Evolutionary conservation across 208 protist species (phyloP).

Genomic region (Crithidia fasciculata): DNA sequence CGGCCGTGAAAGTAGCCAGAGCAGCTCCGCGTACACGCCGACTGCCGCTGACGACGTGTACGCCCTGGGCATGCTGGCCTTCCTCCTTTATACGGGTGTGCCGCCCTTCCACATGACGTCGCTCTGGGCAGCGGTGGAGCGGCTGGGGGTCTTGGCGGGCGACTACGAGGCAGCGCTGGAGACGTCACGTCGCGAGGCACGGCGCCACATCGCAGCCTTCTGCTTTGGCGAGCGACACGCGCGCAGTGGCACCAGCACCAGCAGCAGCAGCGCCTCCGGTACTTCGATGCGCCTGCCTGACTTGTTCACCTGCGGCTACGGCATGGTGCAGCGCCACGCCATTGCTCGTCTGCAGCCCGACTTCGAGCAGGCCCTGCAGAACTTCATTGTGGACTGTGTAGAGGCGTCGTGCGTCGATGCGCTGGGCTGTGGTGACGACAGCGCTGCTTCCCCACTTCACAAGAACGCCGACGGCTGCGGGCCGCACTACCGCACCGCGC

Average conservation of each 20-base stretch:
- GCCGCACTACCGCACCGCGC: conserved; percentile 27
- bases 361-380: conserved; percentile 27
- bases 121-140: conserved; percentile 45
- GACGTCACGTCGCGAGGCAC: conserved; percentile 16
- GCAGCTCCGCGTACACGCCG: conserved; percentile 13
- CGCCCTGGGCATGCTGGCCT: conserved; percentile 64
- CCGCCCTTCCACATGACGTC: conserved; percentile 59
- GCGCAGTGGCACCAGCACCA: background rate
- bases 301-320: conserved; percentile 17
- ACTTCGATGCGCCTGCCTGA: conserved; percentile 8
- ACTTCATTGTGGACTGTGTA: conserved; percentile 57
- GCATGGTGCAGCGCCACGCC: conserved; percentile 14
- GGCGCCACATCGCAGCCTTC: conserved; percentile 25
- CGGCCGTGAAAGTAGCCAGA: background rate
- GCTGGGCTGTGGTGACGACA: background rate
- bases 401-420: conserved; percentile 19
- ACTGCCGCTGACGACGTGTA: conserved; percentile 71
- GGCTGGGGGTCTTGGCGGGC: conserved; percentile 23
- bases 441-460: background rate
- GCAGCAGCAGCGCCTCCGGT: background rate
- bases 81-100: conserved; percentile 57
- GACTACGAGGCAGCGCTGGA: conserved; percentile 27
- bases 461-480: conserved; percentile 19
- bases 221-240: conserved; percentile 25
- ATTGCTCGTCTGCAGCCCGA: conserved; percentile 20